Evolutionary conservation across 2,329 filamentous ascomycete genomes (phyloP), one percentile per base, ranked within the genome.

Genomic region (Tolypocladium nubicola): DNA sequence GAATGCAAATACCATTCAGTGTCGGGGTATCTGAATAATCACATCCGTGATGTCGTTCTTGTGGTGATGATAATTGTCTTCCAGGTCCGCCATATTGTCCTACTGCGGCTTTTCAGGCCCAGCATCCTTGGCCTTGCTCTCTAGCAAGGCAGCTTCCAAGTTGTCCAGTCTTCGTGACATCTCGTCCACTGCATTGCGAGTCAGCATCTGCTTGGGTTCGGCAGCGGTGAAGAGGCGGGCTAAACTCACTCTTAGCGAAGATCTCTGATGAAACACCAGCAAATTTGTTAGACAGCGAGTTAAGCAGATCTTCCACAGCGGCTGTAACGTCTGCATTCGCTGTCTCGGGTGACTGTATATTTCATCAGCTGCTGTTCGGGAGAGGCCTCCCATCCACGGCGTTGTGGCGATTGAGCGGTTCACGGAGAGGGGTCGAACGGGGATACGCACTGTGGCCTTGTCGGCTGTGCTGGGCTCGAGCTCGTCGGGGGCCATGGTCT

Each of bases 161-260:
- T 86, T 90, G 68, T 97, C 92, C 26, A 97, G 75, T 33, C 92
- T 84, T 60, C 87, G 81, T 16, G 89, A 88, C 91, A 97, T 96
- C 61, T 96, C 91, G 68, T 96, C 92, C 88, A 97, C 91, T 96
- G 60, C 49, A 55, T n/a, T 35, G 37, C 21, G 9, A 3, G 59
- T 66, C 19, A 68, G 61, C 30, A 52, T 50, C 54, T 3, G 30
- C 30, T 52, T n/a, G 4, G 38, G 14, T 30, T 16, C 33, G 35
- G 13, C 21, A 26, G 16, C 14, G 16, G 38, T 9, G 4, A 33
- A 14, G 13, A 52, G 16, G 3, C 47, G n/a, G 35, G 13, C 13
- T n/a, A 19, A 2, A 76, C 86, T 70, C 72, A 96, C 91, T 89
- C 75, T 96, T 96, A 41, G 87, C 83, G 65, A 96, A 90, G 59